Evolutionary conservation across 1,139 yeast genomes (phyloP).

Genomic region (Arxiozyma slooffiae): DNA sequence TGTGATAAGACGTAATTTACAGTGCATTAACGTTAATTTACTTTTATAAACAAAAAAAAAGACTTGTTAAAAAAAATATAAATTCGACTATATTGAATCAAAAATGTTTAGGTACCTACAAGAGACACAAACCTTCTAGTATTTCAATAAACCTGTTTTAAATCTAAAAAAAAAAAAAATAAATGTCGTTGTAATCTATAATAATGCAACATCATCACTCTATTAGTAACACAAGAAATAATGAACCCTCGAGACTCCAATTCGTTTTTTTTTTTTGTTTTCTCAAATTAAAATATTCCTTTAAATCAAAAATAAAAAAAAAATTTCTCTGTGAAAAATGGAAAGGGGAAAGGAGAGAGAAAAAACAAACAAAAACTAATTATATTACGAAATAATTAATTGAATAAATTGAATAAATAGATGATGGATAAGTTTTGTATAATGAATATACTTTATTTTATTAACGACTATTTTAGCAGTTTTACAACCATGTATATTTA

Average conservation of each 20-base stretch:
- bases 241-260: neutral
- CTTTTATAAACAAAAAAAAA: neutral
- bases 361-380: no score
- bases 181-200: no score
- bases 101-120: neutral
- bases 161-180: no score
- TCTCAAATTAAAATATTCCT: neutral
- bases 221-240: no score
- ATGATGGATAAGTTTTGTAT: neutral
- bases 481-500: neutral
- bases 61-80: neutral
- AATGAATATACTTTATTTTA: no score
- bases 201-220: no score
- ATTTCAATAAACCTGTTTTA: neutral
- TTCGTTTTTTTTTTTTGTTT: neutral
- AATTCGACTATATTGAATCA: no score
- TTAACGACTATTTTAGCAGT: no score
- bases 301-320: no score
- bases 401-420: neutral
- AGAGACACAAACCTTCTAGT: neutral
- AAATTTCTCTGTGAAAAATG: no score
- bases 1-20: slow-evolving; percentile 14
- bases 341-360: neutral
- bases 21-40: slow-evolving; percentile 16
- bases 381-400: no score